Evolutionary conservation across 2,329 filamentous ascomycete genomes (phyloP).

Genomic region (Exophiala sp.): DNA sequence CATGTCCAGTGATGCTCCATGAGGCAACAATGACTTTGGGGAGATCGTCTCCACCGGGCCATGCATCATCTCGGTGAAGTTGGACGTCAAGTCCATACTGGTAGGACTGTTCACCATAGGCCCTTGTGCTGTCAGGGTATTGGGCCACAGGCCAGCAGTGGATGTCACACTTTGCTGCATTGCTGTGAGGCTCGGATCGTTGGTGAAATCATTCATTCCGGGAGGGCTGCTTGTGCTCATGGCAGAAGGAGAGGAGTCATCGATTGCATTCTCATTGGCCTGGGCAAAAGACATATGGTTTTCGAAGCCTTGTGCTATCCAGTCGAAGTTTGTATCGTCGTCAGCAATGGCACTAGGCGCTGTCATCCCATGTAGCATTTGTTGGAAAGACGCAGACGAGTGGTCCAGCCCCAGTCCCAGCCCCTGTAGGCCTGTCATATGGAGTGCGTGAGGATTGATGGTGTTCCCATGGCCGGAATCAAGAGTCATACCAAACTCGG

Average conservation of each 20-base stretch:
- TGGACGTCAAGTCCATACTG: conserved; percentile 65
- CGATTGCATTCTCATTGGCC: conserved; percentile 71
- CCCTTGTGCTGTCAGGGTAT: conserved; percentile 62
- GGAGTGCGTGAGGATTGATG: conserved; percentile 63
- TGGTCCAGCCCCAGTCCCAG: conserved; percentile 38
- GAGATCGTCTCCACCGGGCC: conserved; percentile 63
- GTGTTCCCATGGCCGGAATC: conserved; percentile 46
- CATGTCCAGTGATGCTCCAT: conserved; percentile 56
- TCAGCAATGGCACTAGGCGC: conserved; percentile 53
- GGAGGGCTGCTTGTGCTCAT: conserved; percentile 93
- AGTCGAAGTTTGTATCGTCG: conserved; percentile 73
- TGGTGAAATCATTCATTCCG: conserved; percentile 83
- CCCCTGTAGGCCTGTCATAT: conserved; percentile 68
- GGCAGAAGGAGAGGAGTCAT: conserved; percentile 89
- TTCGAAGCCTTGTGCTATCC: conserved; percentile 70
- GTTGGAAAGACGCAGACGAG: conserved; percentile 39
- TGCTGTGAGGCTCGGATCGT: conserved; percentile 56
- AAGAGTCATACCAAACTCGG: conserved; percentile 63
- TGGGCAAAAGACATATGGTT: conserved; percentile 65
- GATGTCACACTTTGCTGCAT: conserved; percentile 37
- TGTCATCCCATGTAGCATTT: conserved; percentile 51
- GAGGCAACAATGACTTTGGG: conserved; percentile 66
- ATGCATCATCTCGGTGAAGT: conserved; percentile 70
- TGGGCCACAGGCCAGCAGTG: conserved; percentile 61
- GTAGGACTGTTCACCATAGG: conserved; percentile 62